Base-by-base conservation (phyloP, 306 rosid species). In the Sphenostylis stenocarpa region DNA sequence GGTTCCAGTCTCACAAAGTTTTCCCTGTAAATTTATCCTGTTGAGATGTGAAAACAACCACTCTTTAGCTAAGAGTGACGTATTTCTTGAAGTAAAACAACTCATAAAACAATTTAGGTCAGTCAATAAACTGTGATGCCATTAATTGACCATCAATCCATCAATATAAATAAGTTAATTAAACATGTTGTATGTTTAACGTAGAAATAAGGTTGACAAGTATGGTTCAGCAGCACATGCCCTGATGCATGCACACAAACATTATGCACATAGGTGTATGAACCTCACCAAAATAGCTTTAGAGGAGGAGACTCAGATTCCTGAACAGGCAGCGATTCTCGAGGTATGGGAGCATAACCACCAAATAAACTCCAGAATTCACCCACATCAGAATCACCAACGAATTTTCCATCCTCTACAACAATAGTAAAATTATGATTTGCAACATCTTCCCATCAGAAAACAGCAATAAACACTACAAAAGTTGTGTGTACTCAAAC, bases 291-390 rank as follows among this genome's bases (percentile, higher is more conserved):
- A 36, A 75, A 90, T 66, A 89, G 82, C 67, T 88, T 88, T 70
- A 78, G 70, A 6, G 84, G 64, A 51, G 90, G 80, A 70, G 85
- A 44, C 64, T 72, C 77, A 4, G 86, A 72, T 77, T 88, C 85
- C 84, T 80, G 71, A 71, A 80, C 85, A 77, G 88, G 83, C 78
- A 92, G 91, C 12, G 80, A 56, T 9, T 95, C 97, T 69, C 87
- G 87, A 71, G 97, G 97, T 82, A 95, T 88, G 75, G 97, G 98
- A 74, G 98, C 98, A 75, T 86, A 92, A 75, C 98, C 98, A 57
- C 98, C 98, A 75, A 95, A 95, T 12, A 95, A 95, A 86, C 91
- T 90, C 97, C 98, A 95, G 84, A 95, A 95, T 61, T 95, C 98
- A 47, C 97, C 98, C 67, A 88, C 97, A 81, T 92, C 97, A 36